Evolutionary conservation across 495 filamentous ascomycete species (phyloP).

Genomic region (Neurospora sublineolata): DNA sequence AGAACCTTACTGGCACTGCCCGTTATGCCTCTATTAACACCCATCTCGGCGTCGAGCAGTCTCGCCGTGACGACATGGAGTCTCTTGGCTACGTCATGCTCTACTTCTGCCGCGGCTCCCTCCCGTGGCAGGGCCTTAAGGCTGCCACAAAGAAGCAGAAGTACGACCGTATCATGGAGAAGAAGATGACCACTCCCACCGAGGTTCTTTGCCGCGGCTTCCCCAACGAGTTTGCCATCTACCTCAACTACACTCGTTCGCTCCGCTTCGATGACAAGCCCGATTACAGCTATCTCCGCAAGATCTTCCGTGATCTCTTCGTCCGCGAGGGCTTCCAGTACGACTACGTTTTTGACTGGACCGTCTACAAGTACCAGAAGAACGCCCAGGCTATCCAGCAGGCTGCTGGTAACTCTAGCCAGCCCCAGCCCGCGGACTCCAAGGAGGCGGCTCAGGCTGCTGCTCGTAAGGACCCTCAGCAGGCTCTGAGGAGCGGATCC

Average conservation of each 20-base stretch:
- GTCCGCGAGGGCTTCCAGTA: slow-evolving; percentile 99
- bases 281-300: slow-evolving; percentile 98
- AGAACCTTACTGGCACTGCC: slow-evolving; percentile 98
- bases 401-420: slow-evolving; percentile 38
- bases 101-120: slow-evolving; percentile 98
- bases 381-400: slow-evolving; percentile 57
- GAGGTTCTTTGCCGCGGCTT: slow-evolving; percentile 98
- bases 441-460: slow-evolving; percentile 39
- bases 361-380: slow-evolving; percentile 99
- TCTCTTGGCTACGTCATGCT: slow-evolving; percentile 99
- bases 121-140: slow-evolving; percentile 99
- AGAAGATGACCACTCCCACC: slow-evolving; percentile 99
- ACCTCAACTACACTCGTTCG: slow-evolving; percentile 97
- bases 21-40: slow-evolving; percentile 99
- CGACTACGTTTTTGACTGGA: slow-evolving; percentile 99
- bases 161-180: slow-evolving; percentile 99
- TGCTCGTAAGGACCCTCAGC: slow-evolving; percentile 48
- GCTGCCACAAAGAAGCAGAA: slow-evolving; percentile 99
- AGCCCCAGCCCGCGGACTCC: slow-evolving; percentile 46
- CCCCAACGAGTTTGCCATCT: slow-evolving; percentile 99
- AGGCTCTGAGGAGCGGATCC: slow-evolving; percentile 58
- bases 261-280: slow-evolving; percentile 99
- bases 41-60: slow-evolving; percentile 97
- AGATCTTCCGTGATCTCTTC: slow-evolving; percentile 99
- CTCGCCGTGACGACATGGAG: slow-evolving; percentile 99